These are phyloP conservation scores for Evansstolkia leycettana DNA, from an alignment of 495 filamentous ascomycete genomes.

Conservation along the genomic window DNA sequence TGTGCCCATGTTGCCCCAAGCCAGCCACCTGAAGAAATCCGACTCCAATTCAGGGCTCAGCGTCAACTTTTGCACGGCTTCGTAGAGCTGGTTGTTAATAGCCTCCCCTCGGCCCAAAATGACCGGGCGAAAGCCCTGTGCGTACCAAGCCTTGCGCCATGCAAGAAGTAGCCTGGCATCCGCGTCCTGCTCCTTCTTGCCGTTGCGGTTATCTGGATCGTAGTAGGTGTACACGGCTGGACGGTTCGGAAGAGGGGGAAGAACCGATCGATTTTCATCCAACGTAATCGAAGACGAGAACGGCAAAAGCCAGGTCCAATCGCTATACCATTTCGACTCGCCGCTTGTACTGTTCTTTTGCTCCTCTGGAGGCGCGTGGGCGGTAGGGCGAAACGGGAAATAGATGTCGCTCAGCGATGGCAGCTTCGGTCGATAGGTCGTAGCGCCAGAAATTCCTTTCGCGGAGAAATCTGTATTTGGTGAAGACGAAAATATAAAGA, in stretches of 20 bases:
- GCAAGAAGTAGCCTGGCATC: slow-evolving; percentile 70
- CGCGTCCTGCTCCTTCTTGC: slow-evolving; percentile 46
- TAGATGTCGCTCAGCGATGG: slow-evolving; percentile 25
- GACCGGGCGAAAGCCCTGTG: slow-evolving; percentile 77
- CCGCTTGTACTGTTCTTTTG: slow-evolving; percentile 69
- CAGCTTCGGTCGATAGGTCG: slow-evolving; percentile 29
- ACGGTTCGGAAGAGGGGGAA: slow-evolving; percentile 63
- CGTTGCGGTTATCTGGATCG: slow-evolving; percentile 52
- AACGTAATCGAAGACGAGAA: slow-evolving; percentile 79
- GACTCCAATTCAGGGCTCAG: slow-evolving; percentile 44
- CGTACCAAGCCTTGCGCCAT: slow-evolving; percentile 92
- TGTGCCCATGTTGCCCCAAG: slow-evolving; percentile 87
- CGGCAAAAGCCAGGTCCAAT: slow-evolving; percentile 80
- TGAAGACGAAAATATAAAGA: slow-evolving; percentile 34
- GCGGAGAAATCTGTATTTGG: slow-evolving; percentile 11
- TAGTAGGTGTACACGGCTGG: slow-evolving; percentile 90
- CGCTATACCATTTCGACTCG: slow-evolving; percentile 71
- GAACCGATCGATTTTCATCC: slow-evolving; percentile 75
- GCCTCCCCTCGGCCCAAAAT: slow-evolving; percentile 74
- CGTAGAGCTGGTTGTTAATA: slow-evolving; percentile 70
- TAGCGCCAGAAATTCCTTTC: slow-evolving; percentile 13
- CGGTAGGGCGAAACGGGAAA: slow-evolving; percentile 47
- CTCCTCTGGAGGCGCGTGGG: slow-evolving; percentile 70
- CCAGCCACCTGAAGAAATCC: slow-evolving; percentile 76
- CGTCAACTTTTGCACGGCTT: slow-evolving; percentile 42